Percentiles rank a stretch among this genome's conserved stretches.
phyloP scores from a whole-genome alignment of 176 grass and related monocot genomes.

The Panicum miliaceum region DNA sequence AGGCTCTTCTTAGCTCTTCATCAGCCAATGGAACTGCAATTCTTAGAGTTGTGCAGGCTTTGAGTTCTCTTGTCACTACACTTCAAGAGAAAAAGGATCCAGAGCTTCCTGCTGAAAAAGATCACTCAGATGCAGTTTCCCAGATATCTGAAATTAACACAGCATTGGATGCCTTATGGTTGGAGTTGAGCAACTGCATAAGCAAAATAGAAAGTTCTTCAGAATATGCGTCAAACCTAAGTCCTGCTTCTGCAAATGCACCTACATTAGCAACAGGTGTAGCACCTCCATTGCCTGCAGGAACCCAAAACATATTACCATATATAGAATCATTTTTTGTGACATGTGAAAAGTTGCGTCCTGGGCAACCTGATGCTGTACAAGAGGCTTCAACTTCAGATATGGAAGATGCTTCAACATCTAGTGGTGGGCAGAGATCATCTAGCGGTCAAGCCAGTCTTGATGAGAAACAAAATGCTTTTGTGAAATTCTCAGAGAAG shows the following conservation, averaged over 20 bases:
- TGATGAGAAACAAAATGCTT: slow-evolving; percentile 84
- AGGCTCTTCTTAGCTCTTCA: slow-evolving; percentile 90
- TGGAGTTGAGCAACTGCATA: slow-evolving; percentile 94
- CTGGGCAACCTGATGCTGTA: slow-evolving; percentile 66
- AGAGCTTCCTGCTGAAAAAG: slow-evolving; percentile 53
- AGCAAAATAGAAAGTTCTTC: slow-evolving; percentile 95
- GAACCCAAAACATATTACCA: slow-evolving; percentile 97
- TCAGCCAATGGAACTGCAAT: slow-evolving; percentile 93
- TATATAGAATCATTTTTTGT: slow-evolving; percentile 99
- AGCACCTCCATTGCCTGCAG: slow-evolving; percentile 79
- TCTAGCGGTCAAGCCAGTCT: slow-evolving; percentile 50
- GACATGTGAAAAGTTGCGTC: slow-evolving; percentile 88
- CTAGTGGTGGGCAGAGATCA: slow-evolving; percentile 62
- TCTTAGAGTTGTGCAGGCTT: slow-evolving; percentile 89
- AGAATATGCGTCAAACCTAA: slow-evolving; percentile 60
- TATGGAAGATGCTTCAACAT: slow-evolving; percentile 78
- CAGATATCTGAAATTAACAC: slow-evolving; percentile 86
- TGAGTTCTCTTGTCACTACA: slow-evolving; percentile 90
- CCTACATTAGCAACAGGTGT: slow-evolving; percentile 63
- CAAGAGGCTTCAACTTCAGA: slow-evolving; percentile 79
- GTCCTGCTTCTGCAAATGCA: slow-evolving; percentile 61
- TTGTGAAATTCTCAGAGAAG: slow-evolving; percentile 95
- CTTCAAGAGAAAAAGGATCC: slow-evolving; percentile 83
- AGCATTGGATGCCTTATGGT: slow-evolving; percentile 83
- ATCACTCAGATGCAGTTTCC: slow-evolving; percentile 65